Conservation (phyloP, 1,139 yeast species). For the Zygotorulaspora mrakii region DNA sequence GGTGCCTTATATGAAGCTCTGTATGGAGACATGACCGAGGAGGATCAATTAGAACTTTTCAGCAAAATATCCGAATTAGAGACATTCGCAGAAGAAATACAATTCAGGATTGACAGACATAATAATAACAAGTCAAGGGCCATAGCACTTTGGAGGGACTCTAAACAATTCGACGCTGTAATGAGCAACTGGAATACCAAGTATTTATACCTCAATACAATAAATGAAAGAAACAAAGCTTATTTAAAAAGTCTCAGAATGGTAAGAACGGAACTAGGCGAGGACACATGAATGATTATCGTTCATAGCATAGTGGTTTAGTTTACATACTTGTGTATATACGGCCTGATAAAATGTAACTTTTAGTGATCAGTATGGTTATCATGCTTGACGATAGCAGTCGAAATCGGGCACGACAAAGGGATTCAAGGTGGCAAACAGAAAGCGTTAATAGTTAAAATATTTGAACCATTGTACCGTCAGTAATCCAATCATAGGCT, state of each 20-base stretch:
- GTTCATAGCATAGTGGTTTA: too few relatives aligned
- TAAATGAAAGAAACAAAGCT: conserved; percentile 35
- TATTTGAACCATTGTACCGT: neutral
- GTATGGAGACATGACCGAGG: conserved; percentile 14
- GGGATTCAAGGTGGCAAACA: conserved; percentile 7
- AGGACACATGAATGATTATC: neutral
- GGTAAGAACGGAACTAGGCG: conserved; percentile 8
- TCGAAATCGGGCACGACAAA: too few relatives aligned
- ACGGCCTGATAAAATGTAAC: too few relatives aligned
- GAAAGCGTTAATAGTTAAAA: too few relatives aligned
- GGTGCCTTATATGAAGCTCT: conserved; percentile 32
- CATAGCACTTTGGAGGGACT: conserved; percentile 40
- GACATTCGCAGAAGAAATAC: conserved; percentile 35
- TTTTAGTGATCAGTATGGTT: too few relatives aligned
- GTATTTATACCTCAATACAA: conserved; percentile 37
- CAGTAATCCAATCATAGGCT: neutral
- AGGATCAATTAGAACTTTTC: conserved; percentile 27
- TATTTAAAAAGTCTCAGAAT: conserved; percentile 34
- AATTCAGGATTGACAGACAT: conserved; percentile 37
- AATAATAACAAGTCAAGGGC: conserved; percentile 35
- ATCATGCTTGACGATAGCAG: too few relatives aligned
- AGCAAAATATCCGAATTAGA: conserved; percentile 30
- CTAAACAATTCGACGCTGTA: conserved; percentile 29
- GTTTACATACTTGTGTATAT: too few relatives aligned
- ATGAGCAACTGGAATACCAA: conserved; percentile 42